phyloP scores from a whole-genome alignment of 83 land plant genomes.

The Diphasiastrum complanatum region DNA sequence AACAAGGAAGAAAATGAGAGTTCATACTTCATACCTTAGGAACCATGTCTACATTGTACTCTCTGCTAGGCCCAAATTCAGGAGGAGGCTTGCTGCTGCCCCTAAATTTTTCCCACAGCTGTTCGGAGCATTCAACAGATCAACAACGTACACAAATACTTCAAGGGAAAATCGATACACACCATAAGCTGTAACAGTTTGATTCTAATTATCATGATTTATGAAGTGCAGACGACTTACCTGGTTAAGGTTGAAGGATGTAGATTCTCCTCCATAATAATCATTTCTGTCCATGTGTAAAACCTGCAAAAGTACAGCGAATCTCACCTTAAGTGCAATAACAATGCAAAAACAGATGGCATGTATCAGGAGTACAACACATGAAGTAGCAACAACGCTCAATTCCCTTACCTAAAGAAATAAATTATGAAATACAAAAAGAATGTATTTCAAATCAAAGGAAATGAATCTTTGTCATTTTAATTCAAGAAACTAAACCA shows the following conservation, averaged over 20 bases:
- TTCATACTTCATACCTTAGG: conserved; percentile 82
- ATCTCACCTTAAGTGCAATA: no score
- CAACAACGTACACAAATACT: not conserved
- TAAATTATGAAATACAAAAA: no score
- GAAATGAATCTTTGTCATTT: no score
- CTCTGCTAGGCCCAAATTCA: conserved; percentile 66
- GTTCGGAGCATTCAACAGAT: conserved; percentile 32
- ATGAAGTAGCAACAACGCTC: no score
- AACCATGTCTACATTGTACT: conserved; percentile 94
- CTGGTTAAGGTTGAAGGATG: conserved; percentile 73
- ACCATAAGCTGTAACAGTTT: not conserved
- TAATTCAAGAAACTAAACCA: no score
- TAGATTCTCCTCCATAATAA: conserved; percentile 82
- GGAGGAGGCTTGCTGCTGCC: conserved; percentile 62
- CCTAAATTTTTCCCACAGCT: conserved; percentile 59
- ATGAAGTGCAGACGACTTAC: conserved; percentile 16
- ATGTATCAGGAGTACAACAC: no score
- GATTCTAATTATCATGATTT: no score
- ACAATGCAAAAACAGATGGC: no score
- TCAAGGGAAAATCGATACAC: not conserved
- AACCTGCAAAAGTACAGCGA: conserved; percentile 55
- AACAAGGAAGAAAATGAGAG: no score
- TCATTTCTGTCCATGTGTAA: conserved; percentile 84
- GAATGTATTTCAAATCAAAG: no score
- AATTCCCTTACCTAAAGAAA: no score